A percentile compares a stretch with the other conserved stretches of the same genome.
Conservation (phyloP, 139 green algal genomes). For the Chlamydomonas asymmetrica region DNA sequence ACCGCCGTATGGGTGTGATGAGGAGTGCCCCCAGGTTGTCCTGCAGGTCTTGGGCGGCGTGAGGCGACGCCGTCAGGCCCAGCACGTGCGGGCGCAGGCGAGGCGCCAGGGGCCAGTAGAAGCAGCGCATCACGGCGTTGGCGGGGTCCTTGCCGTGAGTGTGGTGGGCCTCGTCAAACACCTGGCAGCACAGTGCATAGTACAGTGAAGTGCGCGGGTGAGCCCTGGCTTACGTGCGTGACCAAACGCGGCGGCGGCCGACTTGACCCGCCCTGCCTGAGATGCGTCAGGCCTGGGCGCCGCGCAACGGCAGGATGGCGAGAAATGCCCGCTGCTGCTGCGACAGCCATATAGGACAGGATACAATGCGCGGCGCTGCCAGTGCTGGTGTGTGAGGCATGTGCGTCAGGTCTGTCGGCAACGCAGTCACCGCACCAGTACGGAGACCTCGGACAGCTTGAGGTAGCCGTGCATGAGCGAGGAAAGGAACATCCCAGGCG, state of each 20-base stretch:
- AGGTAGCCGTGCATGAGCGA: not conserved
- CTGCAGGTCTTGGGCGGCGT: not conserved
- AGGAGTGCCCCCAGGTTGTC: not conserved
- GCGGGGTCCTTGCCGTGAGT: constrained; percentile 36
- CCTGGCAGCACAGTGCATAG: constrained; percentile 31
- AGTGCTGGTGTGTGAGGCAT: too few species aligned
- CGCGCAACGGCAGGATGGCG: not conserved
- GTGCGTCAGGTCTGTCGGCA: too few species aligned
- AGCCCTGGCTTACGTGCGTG: not conserved
- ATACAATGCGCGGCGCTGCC: too few species aligned
- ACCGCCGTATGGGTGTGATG: not conserved
- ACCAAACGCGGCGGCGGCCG: not conserved
- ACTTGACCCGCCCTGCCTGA: too few species aligned
- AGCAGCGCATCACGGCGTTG: constrained; percentile 18
- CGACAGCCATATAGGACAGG: not conserved
- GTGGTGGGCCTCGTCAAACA: constrained; percentile 55
- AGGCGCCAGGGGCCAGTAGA: not conserved
- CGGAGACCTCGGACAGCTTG: not conserved
- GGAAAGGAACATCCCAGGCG: not conserved
- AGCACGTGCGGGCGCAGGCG: not conserved
- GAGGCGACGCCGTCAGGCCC: constrained; percentile 25
- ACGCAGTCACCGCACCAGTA: not conserved
- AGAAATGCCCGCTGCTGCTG: not conserved
- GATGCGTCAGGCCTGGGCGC: too few species aligned
- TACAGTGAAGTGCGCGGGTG: not conserved